These are phyloP conservation scores for Annulohypoxylon moriforme DNA, from an alignment of 495 filamentous ascomycete genomes.

Conservation along the genomic window DNA sequence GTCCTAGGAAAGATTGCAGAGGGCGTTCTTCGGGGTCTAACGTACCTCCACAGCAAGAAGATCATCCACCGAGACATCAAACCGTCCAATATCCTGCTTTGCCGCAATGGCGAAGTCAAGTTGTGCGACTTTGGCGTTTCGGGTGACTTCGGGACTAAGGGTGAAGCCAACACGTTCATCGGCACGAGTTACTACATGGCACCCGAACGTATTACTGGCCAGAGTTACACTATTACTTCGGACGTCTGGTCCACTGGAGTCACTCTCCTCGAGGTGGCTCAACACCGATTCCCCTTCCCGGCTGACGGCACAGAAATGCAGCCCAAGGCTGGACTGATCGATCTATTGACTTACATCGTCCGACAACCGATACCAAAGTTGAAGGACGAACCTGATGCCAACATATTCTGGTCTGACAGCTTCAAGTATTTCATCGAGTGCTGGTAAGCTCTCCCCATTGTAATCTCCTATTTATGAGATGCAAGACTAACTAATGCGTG, in stretches of 20 bases:
- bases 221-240: slow-evolving; percentile 97
- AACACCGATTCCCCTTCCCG: slow-evolving; percentile 97
- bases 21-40: slow-evolving; percentile 92
- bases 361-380: slow-evolving; percentile 94
- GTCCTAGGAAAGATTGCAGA: slow-evolving; percentile 98
- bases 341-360: slow-evolving; percentile 96
- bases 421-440: slow-evolving; percentile 99
- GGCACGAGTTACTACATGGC: slow-evolving; percentile 99
- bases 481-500: slow-evolving; percentile 13
- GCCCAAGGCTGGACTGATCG: slow-evolving; percentile 86
- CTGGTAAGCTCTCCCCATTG: slow-evolving; percentile 75
- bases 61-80: slow-evolving; percentile 99
- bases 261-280: slow-evolving; percentile 94
- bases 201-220: slow-evolving; percentile 95
- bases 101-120: slow-evolving; percentile 92
- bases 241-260: slow-evolving; percentile 98
- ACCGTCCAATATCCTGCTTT: slow-evolving; percentile 95
- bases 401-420: slow-evolving; percentile 91
- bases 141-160: slow-evolving; percentile 97
- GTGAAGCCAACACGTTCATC: slow-evolving; percentile 98
- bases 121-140: slow-evolving; percentile 98
- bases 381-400: slow-evolving; percentile 86
- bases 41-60: slow-evolving; percentile 94
- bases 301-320: slow-evolving; percentile 94
- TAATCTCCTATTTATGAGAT: background rate